These are phyloP conservation scores for Lachancea fermentati DNA, from an alignment of 805 yeast species.

Conservation along the genomic window DNA sequence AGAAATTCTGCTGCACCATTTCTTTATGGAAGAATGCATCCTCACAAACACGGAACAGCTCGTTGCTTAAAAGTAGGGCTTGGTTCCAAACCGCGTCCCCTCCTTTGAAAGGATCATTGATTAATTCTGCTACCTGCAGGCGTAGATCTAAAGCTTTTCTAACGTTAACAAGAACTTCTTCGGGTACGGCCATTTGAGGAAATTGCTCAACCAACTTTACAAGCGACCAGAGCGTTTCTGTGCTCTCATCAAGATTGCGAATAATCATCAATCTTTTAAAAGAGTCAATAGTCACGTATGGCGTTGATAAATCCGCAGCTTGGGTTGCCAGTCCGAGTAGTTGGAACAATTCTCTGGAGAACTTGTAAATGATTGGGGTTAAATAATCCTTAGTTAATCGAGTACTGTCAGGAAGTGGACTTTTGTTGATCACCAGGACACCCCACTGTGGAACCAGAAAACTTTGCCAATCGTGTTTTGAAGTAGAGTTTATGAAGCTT, in stretches of 20 bases:
- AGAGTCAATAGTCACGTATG: constrained; percentile 58
- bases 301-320: constrained; percentile 44
- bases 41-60: constrained; percentile 34
- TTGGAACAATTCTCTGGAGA: constrained; percentile 68
- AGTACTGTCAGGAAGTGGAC: constrained; percentile 24
- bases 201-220: constrained; percentile 62
- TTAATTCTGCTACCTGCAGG: constrained; percentile 23
- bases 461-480: constrained; percentile 21
- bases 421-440: constrained; percentile 44
- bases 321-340: constrained; percentile 61
- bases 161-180: constrained; percentile 57
- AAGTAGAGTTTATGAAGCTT: constrained; percentile 24
- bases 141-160: constrained; percentile 42
- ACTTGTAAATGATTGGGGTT: constrained; percentile 54
- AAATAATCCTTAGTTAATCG: constrained; percentile 42
- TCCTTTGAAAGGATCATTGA: constrained; percentile 28
- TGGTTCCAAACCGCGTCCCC: constrained; percentile 36
- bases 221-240: constrained; percentile 69
- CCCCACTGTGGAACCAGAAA: constrained; percentile 88
- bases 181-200: constrained; percentile 79
- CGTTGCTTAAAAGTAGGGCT: constrained; percentile 57
- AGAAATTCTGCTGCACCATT: constrained; percentile 92
- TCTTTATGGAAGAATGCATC: constrained; percentile 87
- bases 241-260: constrained; percentile 54
- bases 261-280: constrained; percentile 54